Conservation (phyloP, 2,329 filamentous ascomycete genomes). For the Calonectria pteridis region DNA sequence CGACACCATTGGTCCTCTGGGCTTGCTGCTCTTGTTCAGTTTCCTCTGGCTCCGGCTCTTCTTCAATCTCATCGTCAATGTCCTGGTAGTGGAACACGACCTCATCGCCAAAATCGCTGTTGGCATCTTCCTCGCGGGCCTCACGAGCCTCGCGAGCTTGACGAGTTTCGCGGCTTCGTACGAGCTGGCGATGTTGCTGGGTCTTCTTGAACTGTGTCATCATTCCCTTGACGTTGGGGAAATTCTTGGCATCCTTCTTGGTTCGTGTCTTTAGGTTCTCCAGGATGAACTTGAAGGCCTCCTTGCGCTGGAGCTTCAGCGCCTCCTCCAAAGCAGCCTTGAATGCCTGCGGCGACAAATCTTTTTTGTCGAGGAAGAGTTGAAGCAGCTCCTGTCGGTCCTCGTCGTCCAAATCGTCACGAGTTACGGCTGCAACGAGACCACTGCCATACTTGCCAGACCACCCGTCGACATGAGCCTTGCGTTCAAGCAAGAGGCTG, state of each 20-base stretch:
- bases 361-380: slow-evolving; percentile 15
- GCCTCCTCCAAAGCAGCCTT: slow-evolving; percentile 23
- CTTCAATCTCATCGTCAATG: slow-evolving; percentile 27
- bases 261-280: slow-evolving; percentile 7
- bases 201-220: slow-evolving; percentile 24
- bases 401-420: slow-evolving; percentile 9
- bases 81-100: slow-evolving; percentile 20
- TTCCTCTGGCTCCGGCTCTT: neutral
- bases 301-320: slow-evolving; percentile 26
- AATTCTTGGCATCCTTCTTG: slow-evolving; percentile 13
- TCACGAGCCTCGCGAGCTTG: neutral
- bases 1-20: neutral
- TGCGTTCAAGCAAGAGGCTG: slow-evolving; percentile 1
- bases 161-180: neutral
- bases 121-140: slow-evolving; percentile 7
- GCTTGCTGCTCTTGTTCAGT: neutral
- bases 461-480: neutral
- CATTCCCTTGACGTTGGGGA: slow-evolving; percentile 29
- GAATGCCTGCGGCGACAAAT: slow-evolving; percentile 17
- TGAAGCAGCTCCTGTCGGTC: slow-evolving; percentile 20
- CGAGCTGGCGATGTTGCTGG: neutral
- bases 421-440: slow-evolving; percentile 24
- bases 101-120: slow-evolving; percentile 30
- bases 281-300: slow-evolving; percentile 26
- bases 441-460: slow-evolving; percentile 29